phyloP scores from a whole-genome alignment of 352 stramenopile genomes.

The Globisporangium splendens region DNA sequence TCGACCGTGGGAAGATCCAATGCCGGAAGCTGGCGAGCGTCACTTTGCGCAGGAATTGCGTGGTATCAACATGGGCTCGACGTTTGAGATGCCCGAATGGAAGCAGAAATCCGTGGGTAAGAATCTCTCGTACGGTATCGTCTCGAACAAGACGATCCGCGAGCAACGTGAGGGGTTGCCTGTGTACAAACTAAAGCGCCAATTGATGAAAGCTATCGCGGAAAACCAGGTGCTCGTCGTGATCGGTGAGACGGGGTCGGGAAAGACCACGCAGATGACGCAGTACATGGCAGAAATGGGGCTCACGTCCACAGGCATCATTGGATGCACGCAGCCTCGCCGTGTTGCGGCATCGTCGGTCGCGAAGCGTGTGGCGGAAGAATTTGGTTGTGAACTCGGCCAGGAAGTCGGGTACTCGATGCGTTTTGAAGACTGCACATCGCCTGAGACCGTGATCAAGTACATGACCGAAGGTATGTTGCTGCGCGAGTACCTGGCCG shows the following conservation, averaged over 20 bases:
- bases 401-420: constrained; percentile 94
- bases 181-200: constrained; percentile 96
- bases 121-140: constrained; percentile 95
- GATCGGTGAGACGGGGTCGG: constrained; percentile 98
- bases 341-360: constrained; percentile 97
- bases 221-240: constrained; percentile 98
- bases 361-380: constrained; percentile 95
- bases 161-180: constrained; percentile 97
- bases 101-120: constrained; percentile 97
- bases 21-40: constrained; percentile 95
- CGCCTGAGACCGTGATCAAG: constrained; percentile 97
- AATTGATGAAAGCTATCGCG: constrained; percentile 93
- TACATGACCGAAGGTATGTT: constrained; percentile 99
- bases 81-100: constrained; percentile 94
- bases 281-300: constrained; percentile 99
- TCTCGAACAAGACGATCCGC: constrained; percentile 93
- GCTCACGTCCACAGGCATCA: constrained; percentile 94
- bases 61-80: constrained; percentile 88
- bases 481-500: constrained; percentile 97
- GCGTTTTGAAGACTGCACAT: constrained; percentile 84
- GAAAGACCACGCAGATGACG: constrained; percentile 99
- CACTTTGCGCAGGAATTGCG: constrained; percentile 97
- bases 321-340: constrained; percentile 97
- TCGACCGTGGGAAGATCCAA: constrained; percentile 97
- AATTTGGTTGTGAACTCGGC: constrained; percentile 93